A percentile compares a stretch with the other conserved stretches of the same genome.
Evolutionary conservation across 2,329 filamentous ascomycete species (phyloP).

Genomic region (Clarireedia homoeocarpa): DNA sequence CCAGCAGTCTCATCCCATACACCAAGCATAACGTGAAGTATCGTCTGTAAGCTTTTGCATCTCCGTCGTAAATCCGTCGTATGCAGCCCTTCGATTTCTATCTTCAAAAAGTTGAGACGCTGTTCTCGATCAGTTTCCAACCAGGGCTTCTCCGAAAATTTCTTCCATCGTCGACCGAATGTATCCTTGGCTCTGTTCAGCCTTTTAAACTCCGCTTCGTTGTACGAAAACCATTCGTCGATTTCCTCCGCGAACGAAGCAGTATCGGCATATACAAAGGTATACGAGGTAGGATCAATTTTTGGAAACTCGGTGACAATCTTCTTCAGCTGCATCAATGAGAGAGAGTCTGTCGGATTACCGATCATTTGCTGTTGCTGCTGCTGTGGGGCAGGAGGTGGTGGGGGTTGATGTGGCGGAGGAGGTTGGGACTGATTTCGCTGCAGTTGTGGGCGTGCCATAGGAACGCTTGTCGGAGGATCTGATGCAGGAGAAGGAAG

Average conservation of each 20-base stretch:
- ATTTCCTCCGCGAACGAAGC: constrained; percentile 77
- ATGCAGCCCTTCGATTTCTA: constrained; percentile 39
- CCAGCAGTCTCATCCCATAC: constrained; percentile 64
- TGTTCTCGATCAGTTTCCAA: constrained; percentile 51
- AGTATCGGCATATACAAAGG: constrained; percentile 72
- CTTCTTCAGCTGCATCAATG: constrained; percentile 63
- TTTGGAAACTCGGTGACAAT: constrained; percentile 68
- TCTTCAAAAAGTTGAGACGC: constrained; percentile 48
- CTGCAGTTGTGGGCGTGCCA: constrained; percentile 28
- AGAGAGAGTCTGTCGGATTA: constrained; percentile 60
- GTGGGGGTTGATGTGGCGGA: constrained; percentile 29
- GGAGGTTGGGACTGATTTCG: constrained; percentile 33
- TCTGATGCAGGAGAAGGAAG: constrained; percentile 22
- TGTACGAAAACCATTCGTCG: constrained; percentile 96
- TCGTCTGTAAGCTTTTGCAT: constrained; percentile 45
- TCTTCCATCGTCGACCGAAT: constrained; percentile 70
- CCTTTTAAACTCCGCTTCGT: constrained; percentile 75
- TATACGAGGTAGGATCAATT: constrained; percentile 66
- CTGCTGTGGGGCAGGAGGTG: constrained; percentile 22
- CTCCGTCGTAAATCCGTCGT: constrained; percentile 41
- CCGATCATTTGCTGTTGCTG: constrained; percentile 7
- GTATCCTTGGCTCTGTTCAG: constrained; percentile 66
- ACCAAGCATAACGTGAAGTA: constrained; percentile 58
- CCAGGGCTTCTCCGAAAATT: constrained; percentile 52
- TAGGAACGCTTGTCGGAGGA: constrained; percentile 19